Evolutionary conservation across 805 yeast species (phyloP).

Genomic region (Metschnikowia noctiluminum): DNA sequence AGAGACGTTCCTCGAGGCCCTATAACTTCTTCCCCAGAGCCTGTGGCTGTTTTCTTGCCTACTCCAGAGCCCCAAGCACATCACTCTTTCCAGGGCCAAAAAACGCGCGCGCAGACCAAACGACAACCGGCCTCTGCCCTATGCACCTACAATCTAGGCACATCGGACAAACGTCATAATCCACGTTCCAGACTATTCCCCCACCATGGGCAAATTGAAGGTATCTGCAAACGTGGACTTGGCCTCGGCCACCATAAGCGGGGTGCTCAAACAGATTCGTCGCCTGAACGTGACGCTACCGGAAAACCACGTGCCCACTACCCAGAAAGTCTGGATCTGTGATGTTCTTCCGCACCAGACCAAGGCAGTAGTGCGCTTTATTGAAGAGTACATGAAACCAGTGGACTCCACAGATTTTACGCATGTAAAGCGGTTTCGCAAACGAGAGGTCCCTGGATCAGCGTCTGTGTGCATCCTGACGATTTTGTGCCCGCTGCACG

Average conservation of each 20-base stretch:
- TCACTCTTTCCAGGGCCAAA: too few species aligned
- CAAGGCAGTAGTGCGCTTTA: conserved; percentile 23
- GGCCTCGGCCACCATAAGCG: conserved; percentile 42
- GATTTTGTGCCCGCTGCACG: conserved; percentile 45
- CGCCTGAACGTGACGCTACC: conserved; percentile 18
- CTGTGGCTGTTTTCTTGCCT: too few species aligned
- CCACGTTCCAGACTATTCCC: too few species aligned
- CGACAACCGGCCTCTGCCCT: neutral
- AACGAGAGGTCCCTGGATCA: conserved; percentile 14
- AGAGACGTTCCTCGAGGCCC: too few species aligned
- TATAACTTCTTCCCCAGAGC: too few species aligned
- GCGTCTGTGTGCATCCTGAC: conserved; percentile 26
- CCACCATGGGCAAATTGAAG: conserved; percentile 15
- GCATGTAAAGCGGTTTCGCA: conserved; percentile 57
- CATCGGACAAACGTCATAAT: too few species aligned
- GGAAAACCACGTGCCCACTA: conserved; percentile 22
- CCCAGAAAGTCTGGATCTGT: conserved; percentile 47
- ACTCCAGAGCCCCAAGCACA: too few species aligned
- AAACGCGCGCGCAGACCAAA: too few species aligned
- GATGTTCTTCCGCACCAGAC: conserved; percentile 39
- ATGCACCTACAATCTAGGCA: neutral
- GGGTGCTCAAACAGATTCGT: conserved; percentile 44
- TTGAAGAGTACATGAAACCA: conserved; percentile 26
- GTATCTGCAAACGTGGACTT: conserved; percentile 38
- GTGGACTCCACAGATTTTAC: conserved; percentile 25